Base-by-base conservation (phyloP, 2,329 filamentous ascomycete species). In the Beauveria pseudobassiana region DNA sequence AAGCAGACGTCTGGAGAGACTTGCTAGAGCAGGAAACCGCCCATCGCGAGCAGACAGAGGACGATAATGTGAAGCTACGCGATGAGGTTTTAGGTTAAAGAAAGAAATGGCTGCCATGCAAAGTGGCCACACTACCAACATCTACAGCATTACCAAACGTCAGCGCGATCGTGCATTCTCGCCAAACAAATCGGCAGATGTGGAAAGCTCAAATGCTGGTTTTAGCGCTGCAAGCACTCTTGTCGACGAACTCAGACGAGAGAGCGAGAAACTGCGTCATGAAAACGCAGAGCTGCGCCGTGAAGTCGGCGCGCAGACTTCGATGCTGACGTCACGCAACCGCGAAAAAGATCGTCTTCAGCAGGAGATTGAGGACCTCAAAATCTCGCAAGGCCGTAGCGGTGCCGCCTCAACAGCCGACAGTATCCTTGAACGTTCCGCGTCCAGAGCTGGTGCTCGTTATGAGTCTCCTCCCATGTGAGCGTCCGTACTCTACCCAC, bases 291-390 rank as follows among this genome's bases (percentile, higher is more conserved):
- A 97, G 72, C 76, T 99, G 38, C 86, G 93, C 59, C 89, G 93
- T 59, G 93, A 98, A 73, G 90, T 98, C 34, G 91, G 93, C 64
- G 95, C 95, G 3, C 95, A 99, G 73, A 96, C 93, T 1, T 97
- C 93, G 0, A 98, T 99, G 91, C 82, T 99, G 40, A 97, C 93
- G 1, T 98, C 95, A 42, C 85, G 95, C 26, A 97, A 97, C 70
- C 89, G 92, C 28, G 95, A 99, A 72, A 96, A 96, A 71, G 93
- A 98, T 72, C 86, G 92, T 5, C 80, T 99, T 9, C 96, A 98
- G 73, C 91, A 96, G 71, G 93, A 99, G 72, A 98, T 98, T 65
- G 95, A 99, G 75, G 93, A 97, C 64, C 80, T 99, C 64, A 99
- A 98, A 76, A 86, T 98, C 68, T 86, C 89, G 1, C 88, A 92